phyloP scores from a whole-genome alignment of 805 yeast genomes.

The Yarrowia alimentaria region DNA sequence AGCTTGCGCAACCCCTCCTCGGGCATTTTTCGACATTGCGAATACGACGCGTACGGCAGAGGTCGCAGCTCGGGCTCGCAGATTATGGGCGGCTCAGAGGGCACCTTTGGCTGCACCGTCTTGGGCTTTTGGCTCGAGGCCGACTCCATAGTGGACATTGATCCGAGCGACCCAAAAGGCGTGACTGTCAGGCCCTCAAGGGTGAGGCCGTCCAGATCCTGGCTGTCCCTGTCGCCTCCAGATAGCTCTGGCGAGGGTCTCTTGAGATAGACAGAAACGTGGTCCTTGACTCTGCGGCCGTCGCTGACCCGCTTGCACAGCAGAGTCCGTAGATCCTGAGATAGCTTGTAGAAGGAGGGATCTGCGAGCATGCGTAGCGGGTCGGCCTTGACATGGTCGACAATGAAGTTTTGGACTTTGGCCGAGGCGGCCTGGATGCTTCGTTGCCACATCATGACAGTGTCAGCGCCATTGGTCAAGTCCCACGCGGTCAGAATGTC shows the following conservation, averaged over 20 bases:
- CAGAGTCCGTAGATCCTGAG: slow-evolving; percentile 1
- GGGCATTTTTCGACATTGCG: too few relatives aligned
- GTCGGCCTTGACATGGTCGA: not conserved
- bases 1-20: too few relatives aligned
- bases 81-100: too few relatives aligned
- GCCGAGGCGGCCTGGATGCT: not conserved
- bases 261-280: not conserved
- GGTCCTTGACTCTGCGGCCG: slow-evolving; percentile 1
- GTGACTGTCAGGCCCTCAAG: not conserved
- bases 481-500: not conserved
- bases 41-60: too few relatives aligned
- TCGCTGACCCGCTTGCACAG: slow-evolving; percentile 15
- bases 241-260: too few relatives aligned
- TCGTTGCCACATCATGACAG: slow-evolving; percentile 5
- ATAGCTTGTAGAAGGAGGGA: not conserved
- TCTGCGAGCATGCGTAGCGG: slow-evolving; percentile 2
- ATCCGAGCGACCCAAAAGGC: not conserved
- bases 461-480: not conserved
- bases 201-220: not conserved
- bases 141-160: slow-evolving; percentile 1
- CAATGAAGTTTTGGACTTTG: not conserved
- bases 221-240: not conserved
- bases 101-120: too few relatives aligned
- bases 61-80: too few relatives aligned
- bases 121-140: not conserved